Percentiles rank a stretch among this genome's conserved stretches.
These are phyloP conservation scores for Claviceps digitariae DNA, from an alignment of 2,329 filamentous ascomycete species.

Conservation along the genomic window DNA sequence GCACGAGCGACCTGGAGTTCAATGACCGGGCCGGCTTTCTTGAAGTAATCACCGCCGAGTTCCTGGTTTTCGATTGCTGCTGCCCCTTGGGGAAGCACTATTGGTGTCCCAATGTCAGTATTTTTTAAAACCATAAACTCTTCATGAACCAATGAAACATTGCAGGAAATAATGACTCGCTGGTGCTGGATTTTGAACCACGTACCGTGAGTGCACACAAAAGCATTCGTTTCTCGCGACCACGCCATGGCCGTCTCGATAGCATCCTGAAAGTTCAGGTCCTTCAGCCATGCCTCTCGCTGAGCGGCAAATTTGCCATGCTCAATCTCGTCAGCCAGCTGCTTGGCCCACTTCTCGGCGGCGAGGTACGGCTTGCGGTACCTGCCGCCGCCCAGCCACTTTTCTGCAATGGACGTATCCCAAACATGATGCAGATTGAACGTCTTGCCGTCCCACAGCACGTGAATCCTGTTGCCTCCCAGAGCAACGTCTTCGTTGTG, in stretches of 20 bases:
- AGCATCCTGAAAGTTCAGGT: conserved; percentile 40
- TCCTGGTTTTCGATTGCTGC: conserved; percentile 45
- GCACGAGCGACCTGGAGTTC: conserved; percentile 55
- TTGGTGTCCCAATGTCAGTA: not conserved
- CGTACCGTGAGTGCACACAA: conserved; percentile 48
- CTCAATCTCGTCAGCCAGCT: conserved; percentile 39
- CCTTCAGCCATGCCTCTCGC: conserved; percentile 41
- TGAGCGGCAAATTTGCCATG: conserved; percentile 39
- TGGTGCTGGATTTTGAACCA: conserved; percentile 2
- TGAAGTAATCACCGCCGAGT: conserved; percentile 49
- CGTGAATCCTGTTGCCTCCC: conserved; percentile 56
- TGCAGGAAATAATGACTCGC: not conserved
- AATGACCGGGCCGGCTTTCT: conserved; percentile 47
- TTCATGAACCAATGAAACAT: not conserved
- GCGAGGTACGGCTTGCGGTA: conserved; percentile 34
- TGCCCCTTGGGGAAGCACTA: conserved; percentile 49
- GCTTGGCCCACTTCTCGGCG: conserved; percentile 42
- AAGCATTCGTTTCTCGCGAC: conserved; percentile 49
- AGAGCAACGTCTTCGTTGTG: conserved; percentile 49
- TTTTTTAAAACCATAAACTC: not conserved
- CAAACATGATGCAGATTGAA: conserved; percentile 61
- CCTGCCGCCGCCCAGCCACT: conserved; percentile 43
- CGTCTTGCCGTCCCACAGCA: conserved; percentile 41
- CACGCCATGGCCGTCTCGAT: conserved; percentile 45
- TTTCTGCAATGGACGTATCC: conserved; percentile 58